Percentiles rank a stretch among this genome's conserved stretches.
Conservation (phyloP, 2,329 filamentous ascomycete genomes). For the Fusarium verrucosum region DNA sequence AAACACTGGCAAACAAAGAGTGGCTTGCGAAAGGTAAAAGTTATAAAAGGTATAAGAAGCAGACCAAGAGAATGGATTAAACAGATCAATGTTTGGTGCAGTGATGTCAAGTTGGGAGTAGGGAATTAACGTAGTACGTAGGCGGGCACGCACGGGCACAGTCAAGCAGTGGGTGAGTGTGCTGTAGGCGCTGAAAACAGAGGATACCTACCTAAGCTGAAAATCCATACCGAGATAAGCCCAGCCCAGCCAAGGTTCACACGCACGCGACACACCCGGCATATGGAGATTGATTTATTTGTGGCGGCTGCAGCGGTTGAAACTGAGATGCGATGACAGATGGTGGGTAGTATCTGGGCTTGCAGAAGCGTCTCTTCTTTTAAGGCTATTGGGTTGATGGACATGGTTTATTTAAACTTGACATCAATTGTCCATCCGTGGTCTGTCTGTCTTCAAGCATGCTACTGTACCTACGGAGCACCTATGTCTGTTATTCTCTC, state of each 20-base stretch:
- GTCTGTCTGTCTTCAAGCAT: no score
- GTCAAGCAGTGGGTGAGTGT: no score
- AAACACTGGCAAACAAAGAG: constrained; percentile 1
- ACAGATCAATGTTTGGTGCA: constrained; percentile 6
- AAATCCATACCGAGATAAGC: constrained; percentile 18
- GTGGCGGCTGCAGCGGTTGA: constrained; percentile 30
- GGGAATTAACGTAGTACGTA: no score
- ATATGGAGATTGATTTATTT: constrained; percentile 7
- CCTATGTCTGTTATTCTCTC: no score
- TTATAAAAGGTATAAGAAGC: background rate
- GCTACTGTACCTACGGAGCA: no score
- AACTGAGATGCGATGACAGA: background rate
- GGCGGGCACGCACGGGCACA: no score
- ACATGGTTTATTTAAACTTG: background rate
- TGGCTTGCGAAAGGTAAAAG: constrained; percentile 5
- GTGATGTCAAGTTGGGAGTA: constrained; percentile 31
- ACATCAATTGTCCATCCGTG: background rate
- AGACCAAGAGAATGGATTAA: background rate
- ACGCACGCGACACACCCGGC: constrained; percentile 32
- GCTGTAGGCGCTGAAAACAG: no score
- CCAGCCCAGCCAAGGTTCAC: constrained; percentile 6
- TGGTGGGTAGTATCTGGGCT: constrained; percentile 1
- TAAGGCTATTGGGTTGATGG: background rate
- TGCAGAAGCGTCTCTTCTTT: constrained; percentile 1
- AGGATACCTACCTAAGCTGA: background rate